phyloP scores from a whole-genome alignment of 805 yeast genomes.

The Barnettozyma sp. region DNA sequence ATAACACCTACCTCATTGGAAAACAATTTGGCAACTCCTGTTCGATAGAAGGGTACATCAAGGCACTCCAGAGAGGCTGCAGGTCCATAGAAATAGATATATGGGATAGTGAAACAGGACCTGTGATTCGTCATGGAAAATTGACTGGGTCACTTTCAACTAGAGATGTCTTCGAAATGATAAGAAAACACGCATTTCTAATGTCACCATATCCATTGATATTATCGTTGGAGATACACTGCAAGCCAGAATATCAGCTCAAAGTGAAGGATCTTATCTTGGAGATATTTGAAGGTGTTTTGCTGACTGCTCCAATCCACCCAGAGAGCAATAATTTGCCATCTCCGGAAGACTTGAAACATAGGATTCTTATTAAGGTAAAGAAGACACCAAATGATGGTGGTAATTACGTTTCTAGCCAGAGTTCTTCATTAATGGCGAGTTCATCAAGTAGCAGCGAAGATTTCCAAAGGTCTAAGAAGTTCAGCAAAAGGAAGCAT shows the following conservation, averaged over 20 bases:
- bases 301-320: conserved; percentile 31
- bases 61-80: conserved; percentile 86
- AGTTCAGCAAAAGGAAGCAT: conserved; percentile 12
- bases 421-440: conserved; percentile 22
- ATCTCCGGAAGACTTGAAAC: conserved; percentile 65
- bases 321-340: conserved; percentile 41
- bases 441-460: conserved; percentile 19
- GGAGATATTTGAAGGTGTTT: conserved; percentile 50
- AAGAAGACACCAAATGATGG: conserved; percentile 38
- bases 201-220: conserved; percentile 81
- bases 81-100: conserved; percentile 91
- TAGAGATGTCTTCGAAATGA: conserved; percentile 59
- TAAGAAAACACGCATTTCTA: conserved; percentile 84
- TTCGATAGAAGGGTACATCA: conserved; percentile 82
- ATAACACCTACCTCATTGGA: conserved; percentile 86
- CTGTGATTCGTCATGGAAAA: conserved; percentile 89
- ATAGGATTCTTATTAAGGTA: conserved; percentile 69
- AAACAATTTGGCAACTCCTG: conserved; percentile 83
- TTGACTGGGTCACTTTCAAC: conserved; percentile 71
- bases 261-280: conserved; percentile 46
- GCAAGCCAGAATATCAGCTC: conserved; percentile 62
- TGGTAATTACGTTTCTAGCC: conserved; percentile 14
- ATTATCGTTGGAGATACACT: conserved; percentile 78
- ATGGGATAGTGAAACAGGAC: conserved; percentile 83
- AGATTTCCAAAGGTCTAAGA: conserved; percentile 2